Evolutionary conservation across 106 monocot genomes (phyloP), one percentile per base, ranked within the genome.

Genomic region (Gastrodia elata): DNA sequence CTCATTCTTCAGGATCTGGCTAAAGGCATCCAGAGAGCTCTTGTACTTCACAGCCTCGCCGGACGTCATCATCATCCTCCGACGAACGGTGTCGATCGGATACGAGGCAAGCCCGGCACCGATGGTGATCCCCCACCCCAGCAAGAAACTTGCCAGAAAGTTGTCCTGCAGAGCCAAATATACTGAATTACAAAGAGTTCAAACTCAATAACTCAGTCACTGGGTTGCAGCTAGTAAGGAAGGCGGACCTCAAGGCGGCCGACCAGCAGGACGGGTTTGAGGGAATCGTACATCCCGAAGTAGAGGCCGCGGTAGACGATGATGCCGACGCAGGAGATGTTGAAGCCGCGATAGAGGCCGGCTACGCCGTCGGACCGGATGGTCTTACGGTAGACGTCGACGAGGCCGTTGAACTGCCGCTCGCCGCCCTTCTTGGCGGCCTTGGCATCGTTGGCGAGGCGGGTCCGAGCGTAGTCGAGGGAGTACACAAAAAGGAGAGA

Each of bases 361-460:
- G 55, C 69, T 25, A 76, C 43, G 38, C 76, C 76, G 30, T 76
- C 76, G 56, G 69, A 55, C 32, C 56, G 46, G 10, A 76, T 5
- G 9, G 76, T 76, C 64, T 76, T 76, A 35, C 39, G 22, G 76
- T 76, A 76, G 38, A 76, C 76, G 69, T 76, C 76, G 28, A 76
- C 38, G 0, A 76, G 55, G 56, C 76, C 76, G 30, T 76, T 76
- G 55, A 76, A 76, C 28, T 76, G 76, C 37, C 76, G 68, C 39
- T 76, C 76, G 6, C 76, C 76, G 48, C 76, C 76, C 55, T 76
- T 76, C 76, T 76, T 76, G 0, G 76, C 69, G 16, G 76, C 76
- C 46, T 76, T 76, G 33, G 55, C 49, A 39, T 69, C 76, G 56
- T 76, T 76, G 9, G 76, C 69, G 10, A 76, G 55, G n/a, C 76